Conservation (phyloP, 2,329 filamentous ascomycete species). For the Botrytis squamosa region DNA sequence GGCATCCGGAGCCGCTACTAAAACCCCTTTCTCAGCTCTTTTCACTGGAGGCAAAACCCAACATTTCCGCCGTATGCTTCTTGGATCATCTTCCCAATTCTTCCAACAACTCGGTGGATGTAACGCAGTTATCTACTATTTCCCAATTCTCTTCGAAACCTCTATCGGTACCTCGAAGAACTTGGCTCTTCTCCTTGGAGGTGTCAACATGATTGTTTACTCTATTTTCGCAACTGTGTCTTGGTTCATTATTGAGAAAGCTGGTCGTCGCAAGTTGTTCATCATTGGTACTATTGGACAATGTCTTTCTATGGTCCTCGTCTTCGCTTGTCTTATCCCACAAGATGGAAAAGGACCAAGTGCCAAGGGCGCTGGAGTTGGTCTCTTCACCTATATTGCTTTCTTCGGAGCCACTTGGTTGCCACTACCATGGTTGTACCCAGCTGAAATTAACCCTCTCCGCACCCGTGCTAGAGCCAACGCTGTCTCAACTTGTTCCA, state of each 20-base stretch:
- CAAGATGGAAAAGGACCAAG: constrained; percentile 30
- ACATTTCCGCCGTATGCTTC: constrained; percentile 53
- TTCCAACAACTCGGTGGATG: constrained; percentile 53
- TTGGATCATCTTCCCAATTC: constrained; percentile 51
- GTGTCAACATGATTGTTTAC: constrained; percentile 57
- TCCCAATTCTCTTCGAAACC: constrained; percentile 52
- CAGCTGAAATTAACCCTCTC: constrained; percentile 59
- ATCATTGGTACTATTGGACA: constrained; percentile 65
- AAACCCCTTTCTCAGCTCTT: constrained; percentile 43
- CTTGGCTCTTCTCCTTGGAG: constrained; percentile 53
- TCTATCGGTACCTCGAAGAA: constrained; percentile 48
- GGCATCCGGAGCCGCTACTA: constrained; percentile 37
- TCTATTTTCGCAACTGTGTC: constrained; percentile 52
- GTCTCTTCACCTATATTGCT: constrained; percentile 62
- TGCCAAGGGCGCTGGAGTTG: constrained; percentile 46
- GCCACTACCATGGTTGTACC: constrained; percentile 61
- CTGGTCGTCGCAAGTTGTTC: constrained; percentile 71
- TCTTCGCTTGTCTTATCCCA: constrained; percentile 42
- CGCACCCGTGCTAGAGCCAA: constrained; percentile 62
- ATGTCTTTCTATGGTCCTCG: constrained; percentile 64
- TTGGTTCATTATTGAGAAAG: constrained; percentile 54
- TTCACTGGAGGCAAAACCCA: constrained; percentile 54
- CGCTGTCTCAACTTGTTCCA: constrained; percentile 58
- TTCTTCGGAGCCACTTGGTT: constrained; percentile 62
- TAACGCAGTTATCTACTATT: constrained; percentile 49